Evolutionary conservation across 2,329 filamentous ascomycete genomes (phyloP), one percentile per base, ranked within the genome.

Genomic region (Neonectria ditissima): DNA sequence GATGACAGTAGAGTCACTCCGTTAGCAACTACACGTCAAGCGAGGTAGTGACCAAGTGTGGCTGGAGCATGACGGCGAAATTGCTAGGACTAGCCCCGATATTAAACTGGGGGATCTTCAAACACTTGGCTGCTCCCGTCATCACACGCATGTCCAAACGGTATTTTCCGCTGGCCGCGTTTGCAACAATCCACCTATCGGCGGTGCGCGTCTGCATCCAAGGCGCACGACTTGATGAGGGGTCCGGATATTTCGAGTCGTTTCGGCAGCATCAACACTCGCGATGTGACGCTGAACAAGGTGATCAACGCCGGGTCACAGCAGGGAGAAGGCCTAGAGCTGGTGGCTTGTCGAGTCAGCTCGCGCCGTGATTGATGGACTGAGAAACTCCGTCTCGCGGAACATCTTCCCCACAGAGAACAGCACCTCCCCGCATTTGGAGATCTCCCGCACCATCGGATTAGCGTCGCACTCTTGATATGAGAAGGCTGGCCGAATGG

Each of bases 101-200:
- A 52, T 44, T 28, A 14, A 18, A 32, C 37, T 51, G 28, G 41
- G 45, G 44, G 28, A 20, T 34, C 37, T 28, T 43, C 53, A 55
- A 30, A 22, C 37, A 45, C 39, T 24, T 30, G 18, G 39, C 28
- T 43, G 28, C 26, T 30, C 39, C 37, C n/a, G 37, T 30, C 53
- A 55, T 55, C 10, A 26, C 54, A 20, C 28, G 51, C 18, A 48
- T n/a, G n/a, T 44, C 56, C 13, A 5, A 14, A 18, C 10, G 6
- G 26, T 24, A 32, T 55, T 54, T 52, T 56, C 56, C 57, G 22
- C 47, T 10, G 48, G 24, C 24, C 44, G 13, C 28, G 5, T 11
- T 11, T 3, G 7, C n/a, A 18, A 47, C 44, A 62, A 58, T 62
- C 62, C 62, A 65, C 62, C 62, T 65, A 65, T 65, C 41, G 50